Base-by-base conservation (phyloP, 2,329 filamentous ascomycete species). In the Fusarium sp. region DNA sequence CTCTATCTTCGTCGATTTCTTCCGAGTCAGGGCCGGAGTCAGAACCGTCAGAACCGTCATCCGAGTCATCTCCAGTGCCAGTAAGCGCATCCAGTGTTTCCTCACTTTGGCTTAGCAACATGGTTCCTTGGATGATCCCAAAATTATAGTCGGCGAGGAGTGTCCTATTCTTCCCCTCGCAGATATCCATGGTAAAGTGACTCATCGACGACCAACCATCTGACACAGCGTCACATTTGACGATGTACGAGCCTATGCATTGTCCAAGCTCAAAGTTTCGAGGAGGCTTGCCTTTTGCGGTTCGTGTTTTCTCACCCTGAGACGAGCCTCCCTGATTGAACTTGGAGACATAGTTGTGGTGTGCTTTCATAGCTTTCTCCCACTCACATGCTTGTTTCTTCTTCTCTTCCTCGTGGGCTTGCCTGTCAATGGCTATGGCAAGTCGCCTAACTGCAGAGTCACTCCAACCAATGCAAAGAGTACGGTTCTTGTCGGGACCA, bases 211-310 rank as follows among this genome's bases (percentile, higher is more conserved):
- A 6, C 68, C 70, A 72, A 12, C 40, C 61, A 8, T 68, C 25
- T 6, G 54, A 25, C 2, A 71, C 40, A 4, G 25, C 15, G 3
- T 64, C 35, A n/a, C 68, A 68, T 40, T 63, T 47, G 10, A 72
- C 33, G 11, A 64, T 17, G 20, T 71, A 71, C 3, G 70, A 72
- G 6, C 68, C 68, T 9, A 11, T n/a, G 17, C 68, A 72, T 32
- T 17, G 32, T 12, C 43, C n/a, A 2, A 72, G n/a, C 15, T 66
- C 54, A 22, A 68, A 66, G 12, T 35, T 3, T 3, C 20, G 47
- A 2, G 22, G 6, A 4, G 27, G 5, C 17, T 30, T 45, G 0
- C n/a, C 14, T 20, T 37, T 59, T 2, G 30, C 17, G 3, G 25
- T 22, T 14, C 2, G n/a, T 15, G 27, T 15, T 8, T 10, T 61